Base-by-base conservation (phyloP, 1,139 yeast genomes). In the Yamadazyma oceani region DNA sequence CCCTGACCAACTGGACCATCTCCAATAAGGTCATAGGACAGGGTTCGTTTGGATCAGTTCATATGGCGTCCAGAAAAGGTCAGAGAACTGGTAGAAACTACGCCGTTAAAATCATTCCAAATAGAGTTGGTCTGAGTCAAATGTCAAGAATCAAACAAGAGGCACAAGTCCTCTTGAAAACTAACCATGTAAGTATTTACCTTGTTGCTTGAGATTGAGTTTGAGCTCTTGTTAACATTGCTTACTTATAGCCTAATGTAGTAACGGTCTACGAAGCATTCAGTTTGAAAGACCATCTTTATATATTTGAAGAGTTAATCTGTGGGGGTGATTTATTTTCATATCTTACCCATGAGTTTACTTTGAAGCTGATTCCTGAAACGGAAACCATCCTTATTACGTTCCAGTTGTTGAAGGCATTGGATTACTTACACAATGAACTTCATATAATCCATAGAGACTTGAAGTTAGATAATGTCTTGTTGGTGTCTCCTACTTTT, bases 321-420 rank as follows among this genome's bases (percentile, higher is more conserved):
- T 66, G 75, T 40, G 88, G 88, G 1, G 88, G 88, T 0, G 89
- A 82, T 49, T 56, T 82, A 12, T 80, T 80, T 45, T 78, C 85
- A 0, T 82, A 80, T 46, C 53, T 82, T 19, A 68, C 77, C 0
- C 64, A 66, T 35, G 74, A 72, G 3, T 61, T 62, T 17, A 52
- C 58, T 12, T 51, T 75, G 14, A 50, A 58, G 2, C 54, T 77
- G 1, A 46, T 81, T 1, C 64, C 79, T 1, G 86, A 80, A 49
- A 65, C 69, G 17, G 85, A 81, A 47, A 62, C 76, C 0, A 51
- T 80, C 10, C 52, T 79, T 2, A 72, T 81, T n/a, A 64, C 73
- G 0, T 81, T 59, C 45, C 88, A 82, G 51, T 56, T 82, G 2
- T 53, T 80, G 30, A 59, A 64, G 38, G 86, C 85, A 0, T 54